phyloP scores from a whole-genome alignment of 2,329 filamentous ascomycete species.

The Graphium sp. region DNA sequence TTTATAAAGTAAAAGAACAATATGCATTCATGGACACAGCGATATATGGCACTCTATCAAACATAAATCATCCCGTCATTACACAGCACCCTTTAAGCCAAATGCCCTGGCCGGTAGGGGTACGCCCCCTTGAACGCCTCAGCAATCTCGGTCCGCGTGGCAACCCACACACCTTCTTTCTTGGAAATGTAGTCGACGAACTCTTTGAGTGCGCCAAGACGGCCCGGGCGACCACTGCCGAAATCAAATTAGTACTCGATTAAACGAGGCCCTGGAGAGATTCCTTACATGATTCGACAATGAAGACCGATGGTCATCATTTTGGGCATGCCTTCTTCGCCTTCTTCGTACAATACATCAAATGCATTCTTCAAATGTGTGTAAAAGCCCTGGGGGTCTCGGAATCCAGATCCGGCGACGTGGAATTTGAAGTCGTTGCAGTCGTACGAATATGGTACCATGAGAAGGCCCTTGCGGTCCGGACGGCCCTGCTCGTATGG shows the following conservation, averaged over 20 bases:
- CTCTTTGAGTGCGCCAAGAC: constrained; percentile 29
- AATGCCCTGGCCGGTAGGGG: constrained; percentile 25
- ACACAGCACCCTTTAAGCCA: constrained; percentile 10
- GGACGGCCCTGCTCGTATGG: constrained; percentile 23
- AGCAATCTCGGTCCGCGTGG: constrained; percentile 33
- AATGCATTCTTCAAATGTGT: constrained; percentile 31
- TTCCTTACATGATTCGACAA: constrained; percentile 33
- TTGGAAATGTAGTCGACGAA: constrained; percentile 33
- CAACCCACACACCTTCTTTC: constrained; percentile 36
- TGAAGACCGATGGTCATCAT: constrained; percentile 42
- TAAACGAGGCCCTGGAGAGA: no score
- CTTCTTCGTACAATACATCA: constrained; percentile 34
- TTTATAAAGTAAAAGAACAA: no score
- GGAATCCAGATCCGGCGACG: constrained; percentile 22
- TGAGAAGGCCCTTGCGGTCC: constrained; percentile 28
- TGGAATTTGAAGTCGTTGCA: constrained; percentile 33
- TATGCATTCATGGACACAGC: no score
- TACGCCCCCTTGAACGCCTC: constrained; percentile 27
- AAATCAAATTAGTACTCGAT: no score
- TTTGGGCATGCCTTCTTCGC: constrained; percentile 26
- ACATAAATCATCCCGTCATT: no score
- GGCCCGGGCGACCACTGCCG: constrained; percentile 31
- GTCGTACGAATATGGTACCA: constrained; percentile 36
- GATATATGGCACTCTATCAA: no score
- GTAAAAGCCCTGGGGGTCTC: constrained; percentile 23